Conservation (phyloP, 495 filamentous ascomycete genomes). For the Talaromyces adpressus region DNA sequence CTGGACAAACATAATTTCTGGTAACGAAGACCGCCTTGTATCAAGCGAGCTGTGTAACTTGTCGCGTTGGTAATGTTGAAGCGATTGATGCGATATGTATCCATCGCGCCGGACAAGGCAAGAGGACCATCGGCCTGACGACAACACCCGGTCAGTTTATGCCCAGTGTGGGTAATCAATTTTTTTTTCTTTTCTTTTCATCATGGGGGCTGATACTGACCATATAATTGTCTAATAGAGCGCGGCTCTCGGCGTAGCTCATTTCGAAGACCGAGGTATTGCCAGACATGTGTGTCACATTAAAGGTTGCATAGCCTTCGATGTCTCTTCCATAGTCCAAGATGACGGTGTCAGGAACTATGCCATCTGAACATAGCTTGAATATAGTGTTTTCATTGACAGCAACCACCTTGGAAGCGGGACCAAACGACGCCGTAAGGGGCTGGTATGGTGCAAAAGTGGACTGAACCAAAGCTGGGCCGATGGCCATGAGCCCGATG, state of each 20-base stretch:
- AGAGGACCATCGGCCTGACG: slow-evolving; percentile 14
- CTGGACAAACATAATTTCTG: slow-evolving; percentile 18
- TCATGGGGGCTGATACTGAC: slow-evolving; percentile 8
- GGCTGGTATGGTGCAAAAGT: background rate
- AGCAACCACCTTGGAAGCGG: background rate
- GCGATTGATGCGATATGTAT: slow-evolving; percentile 17
- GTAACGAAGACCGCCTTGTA: slow-evolving; percentile 18
- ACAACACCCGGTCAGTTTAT: background rate
- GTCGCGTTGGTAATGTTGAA: slow-evolving; percentile 12
- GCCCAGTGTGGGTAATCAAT: background rate
- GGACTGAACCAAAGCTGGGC: background rate
- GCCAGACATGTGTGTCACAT: slow-evolving; percentile 9
- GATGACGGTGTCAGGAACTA: slow-evolving; percentile 1
- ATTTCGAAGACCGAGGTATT: slow-evolving; percentile 18
- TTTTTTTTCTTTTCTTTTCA: background rate
- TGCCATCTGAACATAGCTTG: slow-evolving; percentile 10
- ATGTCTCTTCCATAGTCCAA: slow-evolving; percentile 14
- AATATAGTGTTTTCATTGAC: background rate
- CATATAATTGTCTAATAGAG: slow-evolving; percentile 15
- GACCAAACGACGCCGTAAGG: background rate
- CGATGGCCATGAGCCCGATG: background rate
- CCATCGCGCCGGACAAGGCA: slow-evolving; percentile 13
- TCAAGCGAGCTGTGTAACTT: slow-evolving; percentile 11
- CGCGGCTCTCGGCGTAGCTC: slow-evolving; percentile 12
- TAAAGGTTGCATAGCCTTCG: slow-evolving; percentile 15